phyloP scores from a whole-genome alignment of 148 eudicot species.

The Rhododendron molle region DNA sequence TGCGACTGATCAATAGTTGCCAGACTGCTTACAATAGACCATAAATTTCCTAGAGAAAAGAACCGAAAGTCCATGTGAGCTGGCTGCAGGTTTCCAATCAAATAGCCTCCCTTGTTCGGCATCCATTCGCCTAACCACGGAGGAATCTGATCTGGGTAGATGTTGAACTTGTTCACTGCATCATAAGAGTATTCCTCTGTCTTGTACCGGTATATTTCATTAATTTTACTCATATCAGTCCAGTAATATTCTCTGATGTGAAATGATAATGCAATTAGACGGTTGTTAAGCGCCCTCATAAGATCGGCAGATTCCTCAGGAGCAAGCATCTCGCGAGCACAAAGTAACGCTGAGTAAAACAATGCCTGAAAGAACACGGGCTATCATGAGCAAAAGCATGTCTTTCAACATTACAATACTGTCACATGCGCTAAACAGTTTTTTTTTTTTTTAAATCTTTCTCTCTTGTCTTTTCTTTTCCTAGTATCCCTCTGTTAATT shows the following conservation, averaged over 20 bases:
- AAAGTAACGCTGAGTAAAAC: constrained; percentile 53
- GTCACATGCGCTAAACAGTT: neutral
- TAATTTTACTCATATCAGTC: constrained; percentile 49
- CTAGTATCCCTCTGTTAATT: neutral
- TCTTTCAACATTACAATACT: neutral
- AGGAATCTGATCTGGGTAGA: constrained; percentile 65
- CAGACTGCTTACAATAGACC: constrained; percentile 58
- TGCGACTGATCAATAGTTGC: constrained; percentile 48
- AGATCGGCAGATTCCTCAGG: constrained; percentile 54
- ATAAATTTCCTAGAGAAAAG: constrained; percentile 57
- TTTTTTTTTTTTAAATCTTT: neutral
- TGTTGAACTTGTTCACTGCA: constrained; percentile 64
- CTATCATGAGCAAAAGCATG: neutral
- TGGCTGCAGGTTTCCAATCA: constrained; percentile 61
- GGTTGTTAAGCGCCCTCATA: constrained; percentile 47
- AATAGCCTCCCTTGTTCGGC: constrained; percentile 53
- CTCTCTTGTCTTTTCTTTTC: neutral
- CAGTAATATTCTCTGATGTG: constrained; percentile 61
- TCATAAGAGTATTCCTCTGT: constrained; percentile 63
- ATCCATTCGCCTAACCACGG: constrained; percentile 65
- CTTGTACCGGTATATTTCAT: constrained; percentile 63
- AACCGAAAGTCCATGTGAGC: constrained; percentile 65
- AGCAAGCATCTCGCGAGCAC: constrained; percentile 58
- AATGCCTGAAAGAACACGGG: constrained; percentile 32
- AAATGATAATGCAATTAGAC: constrained; percentile 56